phyloP scores from a whole-genome alignment of 345 rosid species.

The Sonneratia alba region DNA sequence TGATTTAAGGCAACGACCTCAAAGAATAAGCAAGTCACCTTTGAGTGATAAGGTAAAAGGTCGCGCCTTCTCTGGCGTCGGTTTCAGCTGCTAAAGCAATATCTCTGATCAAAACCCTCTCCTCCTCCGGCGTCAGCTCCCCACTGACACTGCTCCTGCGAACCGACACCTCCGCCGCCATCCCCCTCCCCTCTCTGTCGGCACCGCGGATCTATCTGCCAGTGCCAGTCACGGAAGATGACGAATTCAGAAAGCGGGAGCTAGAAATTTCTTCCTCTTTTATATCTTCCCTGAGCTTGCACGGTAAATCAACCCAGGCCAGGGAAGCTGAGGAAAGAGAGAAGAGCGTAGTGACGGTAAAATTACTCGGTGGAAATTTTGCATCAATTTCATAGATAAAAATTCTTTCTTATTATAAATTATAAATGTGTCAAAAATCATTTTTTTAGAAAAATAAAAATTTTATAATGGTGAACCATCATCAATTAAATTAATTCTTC shows the following conservation, averaged over 20 bases:
- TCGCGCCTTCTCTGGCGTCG: slow-evolving; percentile 76
- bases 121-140: slow-evolving; percentile 82
- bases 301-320: neutral
- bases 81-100: slow-evolving; percentile 81
- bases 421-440: no score
- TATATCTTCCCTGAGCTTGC: no score
- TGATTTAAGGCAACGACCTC: neutral
- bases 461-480: no score
- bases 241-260: neutral
- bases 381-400: no score
- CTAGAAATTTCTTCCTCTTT: no score
- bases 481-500: no score
- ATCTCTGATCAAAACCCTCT: slow-evolving; percentile 84
- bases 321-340: neutral
- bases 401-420: no score
- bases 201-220: neutral
- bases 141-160: slow-evolving; percentile 32
- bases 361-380: no score
- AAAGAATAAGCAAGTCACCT: slow-evolving; percentile 21
- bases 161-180: slow-evolving; percentile 62
- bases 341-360: neutral
- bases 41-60: slow-evolving; percentile 75
- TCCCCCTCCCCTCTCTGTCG: slow-evolving; percentile 3
- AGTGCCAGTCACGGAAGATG: neutral
- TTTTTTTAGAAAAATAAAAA: no score